These are phyloP conservation scores for Artemisia argyi DNA, from an alignment of 129 eudicot species.

Conservation along the genomic window DNA sequence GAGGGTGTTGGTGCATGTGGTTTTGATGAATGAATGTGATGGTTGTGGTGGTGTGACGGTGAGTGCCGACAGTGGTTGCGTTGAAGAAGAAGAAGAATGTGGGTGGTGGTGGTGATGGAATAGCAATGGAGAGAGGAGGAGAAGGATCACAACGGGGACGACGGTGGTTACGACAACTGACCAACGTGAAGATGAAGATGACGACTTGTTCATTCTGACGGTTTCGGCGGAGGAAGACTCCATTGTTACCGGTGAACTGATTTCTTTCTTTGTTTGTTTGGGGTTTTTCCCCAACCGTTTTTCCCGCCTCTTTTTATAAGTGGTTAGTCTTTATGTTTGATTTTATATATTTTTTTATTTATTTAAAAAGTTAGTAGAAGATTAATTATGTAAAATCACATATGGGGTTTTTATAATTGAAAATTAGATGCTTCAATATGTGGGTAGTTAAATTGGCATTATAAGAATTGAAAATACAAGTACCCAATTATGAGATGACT, in stretches of 20 bases:
- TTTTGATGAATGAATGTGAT: slow-evolving; percentile 44
- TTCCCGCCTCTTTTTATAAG: too few species aligned
- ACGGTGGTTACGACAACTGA: slow-evolving; percentile 26
- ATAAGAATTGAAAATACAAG: too few species aligned
- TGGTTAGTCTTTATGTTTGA: too few species aligned
- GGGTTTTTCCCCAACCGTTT: too few species aligned
- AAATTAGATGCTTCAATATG: too few species aligned
- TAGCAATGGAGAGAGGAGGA: slow-evolving; percentile 30
- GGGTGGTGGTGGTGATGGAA: slow-evolving; percentile 18
- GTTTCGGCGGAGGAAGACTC: slow-evolving; percentile 16
- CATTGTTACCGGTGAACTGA: slow-evolving; percentile 19
- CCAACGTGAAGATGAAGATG: neutral
- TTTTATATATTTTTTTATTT: too few species aligned
- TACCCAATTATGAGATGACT: too few species aligned
- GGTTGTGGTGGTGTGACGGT: slow-evolving; percentile 14
- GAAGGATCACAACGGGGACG: slow-evolving; percentile 29
- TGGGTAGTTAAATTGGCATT: too few species aligned
- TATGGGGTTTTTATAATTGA: too few species aligned
- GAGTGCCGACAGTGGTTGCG: slow-evolving; percentile 3
- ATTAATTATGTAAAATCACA: too few species aligned
- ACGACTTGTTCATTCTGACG: slow-evolving; percentile 12
- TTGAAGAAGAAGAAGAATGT: slow-evolving; percentile 15
- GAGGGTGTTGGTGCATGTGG: slow-evolving; percentile 58
- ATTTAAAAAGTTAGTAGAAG: too few species aligned
- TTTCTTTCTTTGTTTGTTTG: too few species aligned